These are phyloP conservation scores for Ambrosiella beaveri DNA, from an alignment of 2,329 filamentous ascomycete genomes.

Conservation along the genomic window DNA sequence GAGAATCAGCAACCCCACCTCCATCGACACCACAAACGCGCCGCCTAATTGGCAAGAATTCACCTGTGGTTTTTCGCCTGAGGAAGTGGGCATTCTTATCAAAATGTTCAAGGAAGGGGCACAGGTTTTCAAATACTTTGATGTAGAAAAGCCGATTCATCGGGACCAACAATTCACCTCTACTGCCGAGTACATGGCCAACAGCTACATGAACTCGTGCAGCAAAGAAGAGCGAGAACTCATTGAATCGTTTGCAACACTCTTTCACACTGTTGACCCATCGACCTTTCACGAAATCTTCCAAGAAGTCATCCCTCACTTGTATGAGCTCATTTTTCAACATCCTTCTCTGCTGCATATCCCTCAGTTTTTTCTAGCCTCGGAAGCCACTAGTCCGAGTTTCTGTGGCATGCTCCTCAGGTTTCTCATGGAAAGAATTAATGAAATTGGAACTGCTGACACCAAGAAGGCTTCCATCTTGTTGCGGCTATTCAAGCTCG, in stretches of 20 bases:
- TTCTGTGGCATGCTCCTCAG: constrained; percentile 97
- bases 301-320: constrained; percentile 85
- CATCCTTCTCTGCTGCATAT: constrained; percentile 88
- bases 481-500: constrained; percentile 86
- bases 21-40: constrained; percentile 60
- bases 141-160: constrained; percentile 53
- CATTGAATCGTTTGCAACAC: constrained; percentile 90
- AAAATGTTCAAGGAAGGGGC: constrained; percentile 95
- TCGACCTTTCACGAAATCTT: constrained; percentile 98
- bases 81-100: constrained; percentile 90
- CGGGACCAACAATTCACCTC: constrained; percentile 25
- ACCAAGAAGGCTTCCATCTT: constrained; percentile 86
- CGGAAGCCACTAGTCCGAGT: constrained; percentile 89
- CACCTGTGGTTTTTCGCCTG: constrained; percentile 88
- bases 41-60: constrained; percentile 90
- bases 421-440: constrained; percentile 92
- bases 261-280: constrained; percentile 96
- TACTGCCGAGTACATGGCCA: constrained; percentile 80
- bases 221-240: constrained; percentile 95
- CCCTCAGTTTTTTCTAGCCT: constrained; percentile 96
- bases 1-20: constrained; percentile 59
- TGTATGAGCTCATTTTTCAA: constrained; percentile 97
- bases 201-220: constrained; percentile 86
- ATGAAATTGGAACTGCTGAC: constrained; percentile 83
- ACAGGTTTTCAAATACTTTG: constrained; percentile 92